These are phyloP conservation scores for Hepatocystis sp. DNA, from an alignment of 169 alveolate species.

Conservation along the genomic window DNA sequence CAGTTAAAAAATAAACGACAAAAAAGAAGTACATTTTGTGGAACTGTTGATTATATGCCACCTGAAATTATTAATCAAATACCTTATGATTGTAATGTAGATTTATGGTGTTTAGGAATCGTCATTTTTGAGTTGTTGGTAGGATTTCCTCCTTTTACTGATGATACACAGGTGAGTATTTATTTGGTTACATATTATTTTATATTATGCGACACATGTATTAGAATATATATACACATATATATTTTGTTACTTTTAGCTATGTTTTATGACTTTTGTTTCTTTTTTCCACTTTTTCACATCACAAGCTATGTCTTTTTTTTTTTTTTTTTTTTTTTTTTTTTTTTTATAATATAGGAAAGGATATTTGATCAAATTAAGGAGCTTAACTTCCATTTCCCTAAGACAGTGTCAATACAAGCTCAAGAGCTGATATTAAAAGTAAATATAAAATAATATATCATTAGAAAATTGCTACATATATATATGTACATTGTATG, in stretches of 20 bases:
- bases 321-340: not conserved
- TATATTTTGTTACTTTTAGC: no score
- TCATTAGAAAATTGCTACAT: no score
- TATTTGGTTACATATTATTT: no score
- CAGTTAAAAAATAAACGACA: constrained; percentile 88
- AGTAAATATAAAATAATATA: no score
- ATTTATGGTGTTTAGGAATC: constrained; percentile 95
- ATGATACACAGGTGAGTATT: constrained; percentile 46
- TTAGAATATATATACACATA: no score
- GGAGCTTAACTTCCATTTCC: constrained; percentile 61
- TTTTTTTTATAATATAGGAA: constrained; percentile 10
- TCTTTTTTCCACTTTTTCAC: no score
- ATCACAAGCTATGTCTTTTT: not conserved
- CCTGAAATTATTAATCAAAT: constrained; percentile 93
- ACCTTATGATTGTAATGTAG: constrained; percentile 91
- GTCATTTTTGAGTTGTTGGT: constrained; percentile 92
- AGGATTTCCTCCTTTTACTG: constrained; percentile 93
- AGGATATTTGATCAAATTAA: constrained; percentile 61
- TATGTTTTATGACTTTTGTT: no score
- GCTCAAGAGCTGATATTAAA: constrained; percentile 59
- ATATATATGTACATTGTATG: no score
- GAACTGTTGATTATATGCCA: constrained; percentile 94
- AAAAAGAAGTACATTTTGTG: constrained; percentile 93
- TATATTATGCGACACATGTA: no score
- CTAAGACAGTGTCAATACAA: constrained; percentile 26